Percentiles rank a stretch among this genome's conserved stretches.
phyloP scores from a whole-genome alignment of 768 basidiomycete species.

The Paxillus involutus region DNA sequence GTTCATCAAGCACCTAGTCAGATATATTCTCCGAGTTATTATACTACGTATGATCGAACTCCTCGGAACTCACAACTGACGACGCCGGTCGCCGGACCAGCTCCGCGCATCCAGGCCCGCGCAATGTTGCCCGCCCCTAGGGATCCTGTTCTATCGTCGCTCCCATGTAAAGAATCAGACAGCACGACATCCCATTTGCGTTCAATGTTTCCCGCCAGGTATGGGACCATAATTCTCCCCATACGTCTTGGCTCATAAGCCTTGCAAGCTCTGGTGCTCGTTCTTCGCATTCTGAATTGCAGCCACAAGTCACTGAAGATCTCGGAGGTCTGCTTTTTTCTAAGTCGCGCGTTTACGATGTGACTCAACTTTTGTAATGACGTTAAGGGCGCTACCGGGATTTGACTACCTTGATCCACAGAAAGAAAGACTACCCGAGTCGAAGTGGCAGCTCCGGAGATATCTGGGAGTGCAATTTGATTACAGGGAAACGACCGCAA shows the following conservation, averaged over 20 bases:
- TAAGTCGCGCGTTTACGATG: neutral
- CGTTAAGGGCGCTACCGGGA: slow-evolving; percentile 11
- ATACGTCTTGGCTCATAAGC: no score
- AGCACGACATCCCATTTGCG: neutral
- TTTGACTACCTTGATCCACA: slow-evolving; percentile 3
- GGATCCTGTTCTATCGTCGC: neutral
- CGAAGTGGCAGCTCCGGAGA: slow-evolving; percentile 18
- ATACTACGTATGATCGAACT: no score
- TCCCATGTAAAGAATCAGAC: slow-evolving; percentile 1
- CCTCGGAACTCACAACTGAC: no score
- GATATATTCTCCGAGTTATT: no score
- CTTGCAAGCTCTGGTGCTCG: slow-evolving; percentile 6
- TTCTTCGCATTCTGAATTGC: slow-evolving; percentile 11
- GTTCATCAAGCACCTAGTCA: no score
- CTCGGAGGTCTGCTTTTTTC: slow-evolving; percentile 12
- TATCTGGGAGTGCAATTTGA: slow-evolving; percentile 23
- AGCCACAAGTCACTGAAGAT: slow-evolving; percentile 4
- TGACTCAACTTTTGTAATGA: neutral
- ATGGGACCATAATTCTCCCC: neutral
- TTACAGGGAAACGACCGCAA: neutral
- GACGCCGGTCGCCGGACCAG: no score
- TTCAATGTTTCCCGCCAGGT: slow-evolving; percentile 16
- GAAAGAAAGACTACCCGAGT: slow-evolving; percentile 2
- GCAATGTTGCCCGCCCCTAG: neutral
- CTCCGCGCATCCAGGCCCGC: neutral